Percentiles rank a stretch among this genome's conserved stretches.
phyloP scores from a whole-genome alignment of 495 filamentous ascomycete species.

The Saxispiralis lemnorum region DNA sequence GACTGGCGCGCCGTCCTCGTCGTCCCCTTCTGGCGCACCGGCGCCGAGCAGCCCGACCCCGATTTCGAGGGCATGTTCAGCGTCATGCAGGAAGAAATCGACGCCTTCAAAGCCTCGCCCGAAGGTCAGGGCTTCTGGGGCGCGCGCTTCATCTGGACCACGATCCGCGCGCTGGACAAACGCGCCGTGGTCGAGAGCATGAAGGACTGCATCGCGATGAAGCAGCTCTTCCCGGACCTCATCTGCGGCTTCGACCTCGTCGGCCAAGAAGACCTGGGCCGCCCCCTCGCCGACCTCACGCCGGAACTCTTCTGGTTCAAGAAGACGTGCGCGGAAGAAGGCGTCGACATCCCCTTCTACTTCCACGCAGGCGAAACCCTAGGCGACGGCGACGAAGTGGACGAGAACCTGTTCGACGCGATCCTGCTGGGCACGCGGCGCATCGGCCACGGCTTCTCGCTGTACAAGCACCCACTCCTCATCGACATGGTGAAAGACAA shows the following conservation, averaged over 20 bases:
- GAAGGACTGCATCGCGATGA: slow-evolving; percentile 68
- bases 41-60: slow-evolving; percentile 39
- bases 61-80: slow-evolving; percentile 48
- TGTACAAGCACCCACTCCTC: slow-evolving; percentile 83
- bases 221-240: slow-evolving; percentile 56
- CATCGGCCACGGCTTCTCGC: slow-evolving; percentile 72
- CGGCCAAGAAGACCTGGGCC: slow-evolving; percentile 64
- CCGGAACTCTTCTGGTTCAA: slow-evolving; percentile 86
- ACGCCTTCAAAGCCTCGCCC: slow-evolving; percentile 50
- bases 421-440: slow-evolving; percentile 71
- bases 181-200: slow-evolving; percentile 55
- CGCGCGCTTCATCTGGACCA: slow-evolving; percentile 74
- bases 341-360: slow-evolving; percentile 80
- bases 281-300: slow-evolving; percentile 55
- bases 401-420: slow-evolving; percentile 81
- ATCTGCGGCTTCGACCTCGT: slow-evolving; percentile 81
- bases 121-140: slow-evolving; percentile 68
- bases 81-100: slow-evolving; percentile 62
- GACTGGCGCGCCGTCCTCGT: slow-evolving; percentile 47
- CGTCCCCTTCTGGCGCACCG: slow-evolving; percentile 41
- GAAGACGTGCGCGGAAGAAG: slow-evolving; percentile 60
- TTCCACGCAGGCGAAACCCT: slow-evolving; percentile 82
- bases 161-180: slow-evolving; percentile 41
- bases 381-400: slow-evolving; percentile 55
- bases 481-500: slow-evolving; percentile 75